A percentile compares a stretch with the other conserved stretches of the same genome.
Evolutionary conservation across 2,329 filamentous ascomycete genomes (phyloP).

Genomic region (Ophiostoma piceae): DNA sequence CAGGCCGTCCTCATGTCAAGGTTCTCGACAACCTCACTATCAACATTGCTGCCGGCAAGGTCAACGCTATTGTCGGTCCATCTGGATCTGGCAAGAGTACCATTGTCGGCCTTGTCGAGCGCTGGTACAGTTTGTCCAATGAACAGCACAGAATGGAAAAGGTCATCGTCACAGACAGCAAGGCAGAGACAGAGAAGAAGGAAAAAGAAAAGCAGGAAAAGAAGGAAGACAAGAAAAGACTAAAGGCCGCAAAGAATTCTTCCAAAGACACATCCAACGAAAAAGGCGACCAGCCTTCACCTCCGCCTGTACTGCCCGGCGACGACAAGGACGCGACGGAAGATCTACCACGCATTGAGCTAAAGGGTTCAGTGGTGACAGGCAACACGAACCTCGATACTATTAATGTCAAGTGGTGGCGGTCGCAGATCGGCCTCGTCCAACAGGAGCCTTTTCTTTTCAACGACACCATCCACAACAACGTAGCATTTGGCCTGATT

Average conservation of each 20-base stretch:
- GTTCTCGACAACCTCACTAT: conserved; percentile 57
- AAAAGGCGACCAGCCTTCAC: neutral
- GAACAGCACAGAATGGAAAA: conserved; percentile 46
- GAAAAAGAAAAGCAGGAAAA: neutral
- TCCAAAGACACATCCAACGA: neutral
- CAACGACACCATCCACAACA: conserved; percentile 43
- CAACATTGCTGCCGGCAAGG: conserved; percentile 56
- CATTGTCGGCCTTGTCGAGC: conserved; percentile 63
- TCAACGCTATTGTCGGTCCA: conserved; percentile 68
- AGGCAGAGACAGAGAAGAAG: neutral
- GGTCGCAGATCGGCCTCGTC: conserved; percentile 42
- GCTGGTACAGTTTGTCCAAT: conserved; percentile 47
- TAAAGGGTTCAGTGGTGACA: neutral
- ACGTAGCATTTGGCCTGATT: conserved; percentile 46
- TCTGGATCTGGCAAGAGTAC: conserved; percentile 72
- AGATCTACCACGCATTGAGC: neutral
- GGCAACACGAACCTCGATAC: conserved; percentile 64
- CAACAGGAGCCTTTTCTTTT: conserved; percentile 38
- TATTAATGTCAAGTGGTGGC: conserved; percentile 62
- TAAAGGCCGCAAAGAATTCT: neutral
- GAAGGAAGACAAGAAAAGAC: neutral
- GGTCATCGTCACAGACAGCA: neutral
- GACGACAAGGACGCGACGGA: neutral
- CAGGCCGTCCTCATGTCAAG: conserved; percentile 57
- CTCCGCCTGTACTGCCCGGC: neutral